Evolutionary conservation across 108 stramenopile genomes (phyloP).

Genomic region (Epithemia pelagica): DNA sequence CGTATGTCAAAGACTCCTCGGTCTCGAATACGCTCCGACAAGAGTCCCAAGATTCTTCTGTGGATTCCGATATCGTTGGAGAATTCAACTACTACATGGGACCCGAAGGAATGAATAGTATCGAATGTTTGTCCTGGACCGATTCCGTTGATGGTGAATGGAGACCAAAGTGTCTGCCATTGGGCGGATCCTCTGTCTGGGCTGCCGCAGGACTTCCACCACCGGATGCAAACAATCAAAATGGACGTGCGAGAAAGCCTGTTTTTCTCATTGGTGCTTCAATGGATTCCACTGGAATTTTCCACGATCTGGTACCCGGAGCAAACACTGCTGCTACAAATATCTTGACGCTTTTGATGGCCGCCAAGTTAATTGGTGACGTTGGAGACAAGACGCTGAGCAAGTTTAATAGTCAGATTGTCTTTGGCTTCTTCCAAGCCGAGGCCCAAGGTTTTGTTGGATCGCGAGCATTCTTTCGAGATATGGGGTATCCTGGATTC

Average conservation of each 20-base stretch:
- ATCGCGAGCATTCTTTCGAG: constrained; percentile 63
- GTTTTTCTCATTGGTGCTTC: constrained; percentile 47
- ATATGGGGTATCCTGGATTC: constrained; percentile 55
- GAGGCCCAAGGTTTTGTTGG: constrained; percentile 76
- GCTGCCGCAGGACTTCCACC: constrained; percentile 56
- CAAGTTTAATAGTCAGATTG: constrained; percentile 50
- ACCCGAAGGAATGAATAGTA: constrained; percentile 37
- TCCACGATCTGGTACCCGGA: constrained; percentile 72
- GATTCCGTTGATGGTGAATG: constrained; percentile 54
- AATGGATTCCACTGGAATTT: constrained; percentile 78
- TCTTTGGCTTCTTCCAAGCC: constrained; percentile 80
- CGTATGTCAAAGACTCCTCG: constrained; percentile 40
- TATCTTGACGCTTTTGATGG: constrained; percentile 64
- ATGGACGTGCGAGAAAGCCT: constrained; percentile 21
- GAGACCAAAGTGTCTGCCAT: constrained; percentile 73
- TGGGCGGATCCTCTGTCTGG: constrained; percentile 81
- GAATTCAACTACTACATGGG: constrained; percentile 89
- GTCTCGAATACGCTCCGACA: constrained; percentile 42
- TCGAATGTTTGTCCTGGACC: constrained; percentile 61
- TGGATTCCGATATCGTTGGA: constrained; percentile 31
- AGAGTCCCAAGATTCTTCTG: constrained; percentile 17
- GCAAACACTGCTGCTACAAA: constrained; percentile 75
- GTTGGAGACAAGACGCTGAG: constrained; percentile 51
- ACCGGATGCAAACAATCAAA: constrained; percentile 9
- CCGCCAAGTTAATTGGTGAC: constrained; percentile 62